phyloP scores from a whole-genome alignment of 2,329 filamentous ascomycete species.

The Paecilomyces sp. region DNA sequence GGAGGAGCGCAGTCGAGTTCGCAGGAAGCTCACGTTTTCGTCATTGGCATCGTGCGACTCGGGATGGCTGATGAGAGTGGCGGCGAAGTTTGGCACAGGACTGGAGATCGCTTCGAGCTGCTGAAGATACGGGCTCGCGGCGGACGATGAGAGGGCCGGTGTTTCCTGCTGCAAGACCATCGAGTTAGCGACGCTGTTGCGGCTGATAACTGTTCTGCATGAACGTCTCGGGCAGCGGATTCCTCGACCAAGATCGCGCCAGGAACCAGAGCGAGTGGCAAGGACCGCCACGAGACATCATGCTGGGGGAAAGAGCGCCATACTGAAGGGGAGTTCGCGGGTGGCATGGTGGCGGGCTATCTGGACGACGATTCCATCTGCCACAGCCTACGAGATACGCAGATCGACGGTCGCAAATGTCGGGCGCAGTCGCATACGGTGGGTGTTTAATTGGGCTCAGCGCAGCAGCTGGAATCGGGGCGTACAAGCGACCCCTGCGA shows the following conservation, averaged over 20 bases:
- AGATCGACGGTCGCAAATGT: background rate
- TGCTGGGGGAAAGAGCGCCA: slow-evolving; percentile 14
- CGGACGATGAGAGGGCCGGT: slow-evolving; percentile 15
- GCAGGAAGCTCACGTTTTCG: slow-evolving; percentile 47
- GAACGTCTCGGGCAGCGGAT: background rate
- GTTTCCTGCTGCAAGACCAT: slow-evolving; percentile 16
- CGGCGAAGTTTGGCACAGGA: slow-evolving; percentile 44
- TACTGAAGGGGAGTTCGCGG: slow-evolving; percentile 38
- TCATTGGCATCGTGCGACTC: slow-evolving; percentile 38
- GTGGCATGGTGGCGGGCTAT: slow-evolving; percentile 26
- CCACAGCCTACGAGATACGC: background rate
- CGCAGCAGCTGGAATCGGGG: background rate
- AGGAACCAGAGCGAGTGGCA: slow-evolving; percentile 5
- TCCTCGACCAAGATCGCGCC: background rate
- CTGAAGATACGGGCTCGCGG: slow-evolving; percentile 37
- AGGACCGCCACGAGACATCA: slow-evolving; percentile 5
- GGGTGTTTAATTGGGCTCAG: background rate
- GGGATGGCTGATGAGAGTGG: slow-evolving; percentile 40
- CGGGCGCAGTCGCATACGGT: background rate
- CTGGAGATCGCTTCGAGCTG: slow-evolving; percentile 41
- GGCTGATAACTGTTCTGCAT: background rate
- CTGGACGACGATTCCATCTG: slow-evolving; percentile 3
- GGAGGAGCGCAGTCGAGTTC: slow-evolving; percentile 26
- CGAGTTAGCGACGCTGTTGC: slow-evolving; percentile 7
- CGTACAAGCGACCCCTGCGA: background rate